A percentile compares a stretch with the other conserved stretches of the same genome.
phyloP scores from a whole-genome alignment of 768 basidiomycete genomes.

The Termitomyces titanicus region DNA sequence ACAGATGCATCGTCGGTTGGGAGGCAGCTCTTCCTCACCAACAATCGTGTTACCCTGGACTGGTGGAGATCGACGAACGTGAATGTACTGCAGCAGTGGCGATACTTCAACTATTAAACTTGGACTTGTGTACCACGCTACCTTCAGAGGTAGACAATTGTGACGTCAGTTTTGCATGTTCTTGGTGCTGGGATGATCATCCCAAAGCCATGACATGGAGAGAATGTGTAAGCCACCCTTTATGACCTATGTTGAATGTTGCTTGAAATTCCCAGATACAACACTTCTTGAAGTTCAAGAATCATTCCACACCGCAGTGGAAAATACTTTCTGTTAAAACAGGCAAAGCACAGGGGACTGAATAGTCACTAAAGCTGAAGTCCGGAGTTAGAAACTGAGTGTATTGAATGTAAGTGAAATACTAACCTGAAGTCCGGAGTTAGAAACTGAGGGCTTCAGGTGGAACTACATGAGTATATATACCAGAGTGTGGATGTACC shows the following conservation, averaged over 20 bases:
- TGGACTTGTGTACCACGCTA: neutral
- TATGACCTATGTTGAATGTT: neutral
- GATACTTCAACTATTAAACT: neutral
- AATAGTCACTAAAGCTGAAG: too few relatives aligned
- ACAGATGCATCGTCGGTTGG: neutral
- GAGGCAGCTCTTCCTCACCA: neutral
- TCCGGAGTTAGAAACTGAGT: too few relatives aligned
- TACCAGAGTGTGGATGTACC: too few relatives aligned
- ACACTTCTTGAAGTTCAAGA: neutral
- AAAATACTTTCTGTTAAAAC: neutral
- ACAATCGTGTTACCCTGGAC: neutral
- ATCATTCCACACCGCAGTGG: neutral
- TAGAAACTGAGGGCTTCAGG: too few relatives aligned
- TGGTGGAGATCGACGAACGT: neutral
- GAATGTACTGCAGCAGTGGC: neutral
- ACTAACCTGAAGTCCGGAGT: too few relatives aligned
- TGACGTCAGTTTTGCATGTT: neutral
- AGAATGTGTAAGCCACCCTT: neutral
- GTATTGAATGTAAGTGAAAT: too few relatives aligned
- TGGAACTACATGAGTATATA: too few relatives aligned
- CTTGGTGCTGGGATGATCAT: neutral
- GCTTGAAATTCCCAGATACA: too few relatives aligned
- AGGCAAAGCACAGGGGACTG: too few relatives aligned
- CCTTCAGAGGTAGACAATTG: neutral
- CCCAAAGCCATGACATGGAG: neutral